phyloP scores from a whole-genome alignment of 768 basidiomycete genomes.

The Cystobasidium tubakii region DNA sequence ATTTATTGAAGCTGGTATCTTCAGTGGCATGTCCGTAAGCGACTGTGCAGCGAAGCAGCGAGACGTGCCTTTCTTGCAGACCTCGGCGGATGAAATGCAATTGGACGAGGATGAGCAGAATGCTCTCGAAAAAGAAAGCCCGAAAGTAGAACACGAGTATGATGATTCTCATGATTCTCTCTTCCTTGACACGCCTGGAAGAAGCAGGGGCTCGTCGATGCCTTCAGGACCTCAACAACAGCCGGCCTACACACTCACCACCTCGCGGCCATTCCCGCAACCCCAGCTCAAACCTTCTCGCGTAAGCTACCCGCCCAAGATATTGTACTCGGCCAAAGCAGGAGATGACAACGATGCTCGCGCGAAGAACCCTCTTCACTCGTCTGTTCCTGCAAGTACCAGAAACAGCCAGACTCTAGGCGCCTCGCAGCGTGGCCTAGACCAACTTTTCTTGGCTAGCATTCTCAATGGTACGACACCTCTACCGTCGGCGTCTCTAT shows the following conservation, averaged over 20 bases:
- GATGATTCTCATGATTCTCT: conserved; percentile 9
- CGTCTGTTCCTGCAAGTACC: conserved; percentile 22
- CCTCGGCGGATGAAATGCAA: neutral
- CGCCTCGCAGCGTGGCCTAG: neutral
- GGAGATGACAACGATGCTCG: neutral
- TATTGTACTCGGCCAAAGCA: neutral
- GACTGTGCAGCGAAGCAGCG: neutral
- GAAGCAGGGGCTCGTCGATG: conserved; percentile 18
- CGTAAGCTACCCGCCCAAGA: conserved; percentile 24
- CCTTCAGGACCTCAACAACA: conserved; percentile 4
- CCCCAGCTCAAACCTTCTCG: conserved; percentile 12
- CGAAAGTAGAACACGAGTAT: neutral
- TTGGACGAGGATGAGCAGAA: neutral
- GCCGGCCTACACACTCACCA: neutral
- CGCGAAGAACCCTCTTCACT: conserved; percentile 20
- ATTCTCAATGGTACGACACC: conserved; percentile 22
- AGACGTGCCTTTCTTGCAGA: neutral
- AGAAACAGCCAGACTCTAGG: neutral
- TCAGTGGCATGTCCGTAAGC: neutral
- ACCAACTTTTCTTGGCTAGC: conserved; percentile 28
- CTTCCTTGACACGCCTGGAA: conserved; percentile 17
- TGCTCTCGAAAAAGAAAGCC: neutral
- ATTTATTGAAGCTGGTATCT: neutral
- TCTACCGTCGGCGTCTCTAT: neutral
- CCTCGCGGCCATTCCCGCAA: neutral